Evolutionary conservation across 169 alveolate genomes (phyloP), one percentile per base, ranked within the genome.

Genomic region (Cryptosporidium felis): DNA sequence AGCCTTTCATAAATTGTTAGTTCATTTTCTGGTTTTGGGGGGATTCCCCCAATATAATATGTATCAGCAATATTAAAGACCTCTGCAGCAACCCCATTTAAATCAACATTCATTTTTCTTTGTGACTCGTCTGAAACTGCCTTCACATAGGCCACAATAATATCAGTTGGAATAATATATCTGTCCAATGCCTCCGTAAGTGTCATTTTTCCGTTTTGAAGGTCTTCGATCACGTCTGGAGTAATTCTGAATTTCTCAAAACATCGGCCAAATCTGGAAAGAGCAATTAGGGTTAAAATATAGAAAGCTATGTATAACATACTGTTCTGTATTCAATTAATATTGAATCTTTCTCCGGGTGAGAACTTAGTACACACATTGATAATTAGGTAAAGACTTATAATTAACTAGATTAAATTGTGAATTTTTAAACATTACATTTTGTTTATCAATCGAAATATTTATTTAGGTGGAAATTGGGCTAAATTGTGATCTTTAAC

Each of bases 21-120:
- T 36, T 74, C 67, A 41, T 74, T 56, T 53, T 74, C 85, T 5
- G 65, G 85, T 36, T 74, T 74, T 30, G 85, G 85, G 18, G 85
- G 85, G 12, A 74, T 74, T 6, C 85, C 85, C 16, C 85, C 85
- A 6, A 74, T 74, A 74, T 74, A 74, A 16, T 49, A 36, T 14
- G 85, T 74, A 10, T 56, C 85, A 14, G 74, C 85, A 5, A 74
- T 36, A 53, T 40, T 28, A 36, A 74, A 74, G 1, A 74, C 85
- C 28, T 74, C 74, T 28, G 85, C 85, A 18, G 38, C 9, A 53
- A 74, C 59, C 16, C 85, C 85, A 74, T 74, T 56, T 21, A 74
- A 34, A 23, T 74, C 66, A 8, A 74, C 67, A 53, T 53, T 49
- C 18, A 49, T 21, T 53, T 41, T 74, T 56, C 56, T 49, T 47